Evolutionary conservation across 352 stramenopile genomes (phyloP).

Genomic region (Pythium rhizo-oryzae): DNA sequence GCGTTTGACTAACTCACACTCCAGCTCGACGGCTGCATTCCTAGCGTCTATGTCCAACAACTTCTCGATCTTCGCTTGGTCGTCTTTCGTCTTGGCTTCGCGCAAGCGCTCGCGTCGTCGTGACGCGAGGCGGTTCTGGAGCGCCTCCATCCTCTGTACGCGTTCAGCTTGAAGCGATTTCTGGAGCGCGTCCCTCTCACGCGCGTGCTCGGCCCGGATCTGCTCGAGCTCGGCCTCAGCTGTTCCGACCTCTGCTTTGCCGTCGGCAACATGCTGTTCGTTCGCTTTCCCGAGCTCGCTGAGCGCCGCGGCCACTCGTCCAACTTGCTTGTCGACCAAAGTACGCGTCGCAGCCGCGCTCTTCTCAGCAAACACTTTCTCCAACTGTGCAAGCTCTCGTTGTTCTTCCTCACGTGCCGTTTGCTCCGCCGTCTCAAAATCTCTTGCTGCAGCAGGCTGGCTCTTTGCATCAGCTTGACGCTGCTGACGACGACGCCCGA

Average conservation of each 20-base stretch:
- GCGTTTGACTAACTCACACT: not conserved
- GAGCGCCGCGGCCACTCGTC: not conserved
- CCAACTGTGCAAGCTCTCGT: constrained; percentile 5
- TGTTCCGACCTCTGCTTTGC: not conserved
- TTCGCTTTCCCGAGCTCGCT: not conserved
- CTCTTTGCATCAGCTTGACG: not conserved
- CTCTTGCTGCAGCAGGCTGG: not conserved
- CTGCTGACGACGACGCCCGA: constrained; percentile 23
- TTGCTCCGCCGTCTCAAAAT: not conserved
- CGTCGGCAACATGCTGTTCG: constrained; percentile 11
- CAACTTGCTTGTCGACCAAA: not conserved
- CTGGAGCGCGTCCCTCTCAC: constrained; percentile 8
- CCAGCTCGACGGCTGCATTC: not conserved
- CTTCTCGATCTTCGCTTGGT: not conserved
- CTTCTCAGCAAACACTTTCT: not conserved
- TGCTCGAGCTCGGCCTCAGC: constrained; percentile 19
- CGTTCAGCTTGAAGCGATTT: constrained; percentile 10
- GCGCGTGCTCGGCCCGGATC: constrained; percentile 10
- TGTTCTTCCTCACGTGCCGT: not conserved
- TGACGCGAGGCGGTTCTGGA: constrained; percentile 31
- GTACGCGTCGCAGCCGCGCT: not conserved
- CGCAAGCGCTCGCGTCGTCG: constrained; percentile 10
- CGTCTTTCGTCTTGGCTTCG: not conserved
- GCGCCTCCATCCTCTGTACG: constrained; percentile 8
- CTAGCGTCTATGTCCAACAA: not conserved